A percentile compares a stretch with the other conserved stretches of the same genome.
These are phyloP conservation scores for Globisporangium takayamanum DNA, from an alignment of 352 stramenopile genomes.

Conservation along the genomic window DNA sequence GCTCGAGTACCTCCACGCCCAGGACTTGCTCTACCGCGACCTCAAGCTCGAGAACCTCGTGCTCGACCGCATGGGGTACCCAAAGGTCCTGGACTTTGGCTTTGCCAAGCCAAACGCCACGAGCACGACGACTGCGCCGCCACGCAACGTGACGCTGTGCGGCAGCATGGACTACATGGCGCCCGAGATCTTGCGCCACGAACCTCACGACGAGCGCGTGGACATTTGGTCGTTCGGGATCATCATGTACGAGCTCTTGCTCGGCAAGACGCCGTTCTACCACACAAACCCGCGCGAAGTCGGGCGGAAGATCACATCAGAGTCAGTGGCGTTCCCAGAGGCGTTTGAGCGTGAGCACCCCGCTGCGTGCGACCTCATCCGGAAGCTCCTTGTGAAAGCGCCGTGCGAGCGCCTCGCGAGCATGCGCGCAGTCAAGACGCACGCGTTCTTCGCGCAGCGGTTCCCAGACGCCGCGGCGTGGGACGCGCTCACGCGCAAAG, in stretches of 20 bases:
- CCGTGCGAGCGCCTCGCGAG: slow-evolving; percentile 29
- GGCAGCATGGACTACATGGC: slow-evolving; percentile 83
- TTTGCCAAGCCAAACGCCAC: slow-evolving; percentile 61
- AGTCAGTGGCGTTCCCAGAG: slow-evolving; percentile 58
- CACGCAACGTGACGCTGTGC: slow-evolving; percentile 67
- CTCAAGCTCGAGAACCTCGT: slow-evolving; percentile 90
- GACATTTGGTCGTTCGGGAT: slow-evolving; percentile 82
- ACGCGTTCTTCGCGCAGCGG: slow-evolving; percentile 45
- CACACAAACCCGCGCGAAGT: slow-evolving; percentile 73
- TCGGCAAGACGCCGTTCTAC: slow-evolving; percentile 85
- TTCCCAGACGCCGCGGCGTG: slow-evolving; percentile 35
- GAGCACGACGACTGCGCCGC: slow-evolving; percentile 12
- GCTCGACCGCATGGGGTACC: slow-evolving; percentile 85
- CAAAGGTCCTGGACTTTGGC: slow-evolving; percentile 76
- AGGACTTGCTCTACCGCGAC: slow-evolving; percentile 79
- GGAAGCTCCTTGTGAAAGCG: slow-evolving; percentile 49
- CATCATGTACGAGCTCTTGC: slow-evolving; percentile 84
- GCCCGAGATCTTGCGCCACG: slow-evolving; percentile 58
- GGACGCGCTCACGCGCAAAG: slow-evolving; percentile 31
- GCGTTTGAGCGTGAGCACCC: slow-evolving; percentile 55
- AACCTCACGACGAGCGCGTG: slow-evolving; percentile 59
- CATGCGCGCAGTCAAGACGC: slow-evolving; percentile 48
- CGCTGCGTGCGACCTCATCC: slow-evolving; percentile 47
- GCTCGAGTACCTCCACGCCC: slow-evolving; percentile 66
- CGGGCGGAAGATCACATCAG: slow-evolving; percentile 64